Conservation (phyloP, 73 alveolate species). For the Tetrahymena malaccensis region DNA sequence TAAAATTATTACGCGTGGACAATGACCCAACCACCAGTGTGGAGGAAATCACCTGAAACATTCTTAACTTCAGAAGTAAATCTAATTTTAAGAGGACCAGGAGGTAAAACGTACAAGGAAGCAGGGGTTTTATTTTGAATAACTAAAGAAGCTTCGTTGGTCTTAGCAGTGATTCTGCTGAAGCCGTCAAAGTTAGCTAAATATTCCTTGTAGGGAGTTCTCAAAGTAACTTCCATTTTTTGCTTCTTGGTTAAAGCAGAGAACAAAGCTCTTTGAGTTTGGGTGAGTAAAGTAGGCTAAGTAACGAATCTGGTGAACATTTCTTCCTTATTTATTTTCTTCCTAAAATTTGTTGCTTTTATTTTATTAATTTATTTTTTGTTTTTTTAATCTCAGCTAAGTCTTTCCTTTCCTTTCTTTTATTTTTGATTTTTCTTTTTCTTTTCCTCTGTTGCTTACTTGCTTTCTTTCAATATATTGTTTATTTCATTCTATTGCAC, state of each 20-base stretch:
- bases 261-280: background rate
- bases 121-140: slow-evolving; percentile 39
- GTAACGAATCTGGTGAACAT: background rate
- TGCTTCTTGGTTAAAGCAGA: slow-evolving; percentile 21
- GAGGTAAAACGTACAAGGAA: slow-evolving; percentile 34
- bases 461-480: background rate
- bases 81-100: slow-evolving; percentile 38
- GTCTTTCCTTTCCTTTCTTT: background rate
- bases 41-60: slow-evolving; percentile 33
- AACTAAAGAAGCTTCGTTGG: slow-evolving; percentile 43
- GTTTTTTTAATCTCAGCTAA: background rate
- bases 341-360: background rate
- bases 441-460: background rate
- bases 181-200: slow-evolving; percentile 28
- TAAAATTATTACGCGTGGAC: slow-evolving; percentile 19
- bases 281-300: background rate
- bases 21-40: slow-evolving; percentile 38
- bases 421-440: background rate
- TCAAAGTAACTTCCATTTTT: slow-evolving; percentile 37
- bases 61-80: slow-evolving; percentile 33
- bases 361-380: background rate
- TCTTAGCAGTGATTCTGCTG: slow-evolving; percentile 30
- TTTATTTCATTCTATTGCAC: background rate
- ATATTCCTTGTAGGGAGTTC: slow-evolving; percentile 38
- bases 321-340: background rate